Evolutionary conservation across 1,139 yeast genomes (phyloP).

Genomic region (Yamadazyma epiphylla): DNA sequence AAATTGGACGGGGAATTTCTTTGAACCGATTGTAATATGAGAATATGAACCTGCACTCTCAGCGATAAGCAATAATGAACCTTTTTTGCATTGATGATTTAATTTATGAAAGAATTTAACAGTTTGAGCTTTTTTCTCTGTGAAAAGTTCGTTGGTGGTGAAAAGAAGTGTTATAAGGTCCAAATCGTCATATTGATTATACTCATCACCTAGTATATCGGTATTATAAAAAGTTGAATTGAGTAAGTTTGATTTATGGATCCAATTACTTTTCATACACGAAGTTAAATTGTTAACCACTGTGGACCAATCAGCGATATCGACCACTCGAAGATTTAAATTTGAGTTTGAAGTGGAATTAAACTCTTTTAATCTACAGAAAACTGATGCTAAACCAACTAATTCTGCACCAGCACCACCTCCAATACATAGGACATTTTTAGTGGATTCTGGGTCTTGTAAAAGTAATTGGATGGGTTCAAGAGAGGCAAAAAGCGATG

Average conservation of each 20-base stretch:
- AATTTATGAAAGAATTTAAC: constrained; percentile 54
- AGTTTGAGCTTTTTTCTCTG: constrained; percentile 61
- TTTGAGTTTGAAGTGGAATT: constrained; percentile 27
- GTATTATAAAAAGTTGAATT: constrained; percentile 43
- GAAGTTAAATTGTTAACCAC: constrained; percentile 44
- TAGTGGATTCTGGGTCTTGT: constrained; percentile 21
- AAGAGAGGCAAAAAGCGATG: constrained; percentile 57
- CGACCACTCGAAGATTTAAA: constrained; percentile 54
- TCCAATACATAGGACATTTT: constrained; percentile 62
- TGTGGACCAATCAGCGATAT: constrained; percentile 73
- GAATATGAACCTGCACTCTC: constrained; percentile 93
- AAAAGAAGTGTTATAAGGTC: constrained; percentile 67
- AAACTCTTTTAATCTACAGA: constrained; percentile 44
- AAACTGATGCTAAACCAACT: constrained; percentile 63
- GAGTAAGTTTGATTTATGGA: constrained; percentile 37
- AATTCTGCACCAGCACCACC: constrained; percentile 91
- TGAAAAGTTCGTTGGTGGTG: constrained; percentile 83
- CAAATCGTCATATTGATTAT: constrained; percentile 15
- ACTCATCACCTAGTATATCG: constrained; percentile 38
- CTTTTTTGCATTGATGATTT: constrained; percentile 46
- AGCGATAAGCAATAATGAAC: constrained; percentile 61
- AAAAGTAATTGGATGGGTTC: constrained; percentile 38
- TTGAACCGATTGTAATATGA: constrained; percentile 70
- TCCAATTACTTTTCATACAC: constrained; percentile 50
- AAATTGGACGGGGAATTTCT: constrained; percentile 78